phyloP scores from a whole-genome alignment of 1,284 basidiomycete genomes.

The Quambalaria eucalypti region DNA sequence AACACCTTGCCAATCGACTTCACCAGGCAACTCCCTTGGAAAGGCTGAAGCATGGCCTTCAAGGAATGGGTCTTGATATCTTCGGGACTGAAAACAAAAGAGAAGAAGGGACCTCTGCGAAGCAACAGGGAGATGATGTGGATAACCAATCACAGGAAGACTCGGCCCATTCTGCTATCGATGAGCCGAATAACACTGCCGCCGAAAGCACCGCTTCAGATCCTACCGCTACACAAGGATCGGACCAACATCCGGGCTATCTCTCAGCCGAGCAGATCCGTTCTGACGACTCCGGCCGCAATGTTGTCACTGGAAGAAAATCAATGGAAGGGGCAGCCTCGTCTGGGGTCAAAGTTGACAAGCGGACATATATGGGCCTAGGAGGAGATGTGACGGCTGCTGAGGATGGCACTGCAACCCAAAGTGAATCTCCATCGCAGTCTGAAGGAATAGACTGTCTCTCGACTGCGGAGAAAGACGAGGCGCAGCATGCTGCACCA shows the following conservation, averaged over 20 bases:
- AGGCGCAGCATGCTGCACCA: no score
- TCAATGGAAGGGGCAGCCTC: not conserved
- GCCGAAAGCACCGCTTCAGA: no score
- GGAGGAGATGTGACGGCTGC: conserved; percentile 13
- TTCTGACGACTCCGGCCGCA: not conserved
- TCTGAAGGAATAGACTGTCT: no score
- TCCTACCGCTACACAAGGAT: no score
- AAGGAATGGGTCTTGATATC: not conserved
- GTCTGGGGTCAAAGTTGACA: not conserved
- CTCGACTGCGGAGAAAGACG: no score
- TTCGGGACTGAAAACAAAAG: not conserved
- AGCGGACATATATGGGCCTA: no score
- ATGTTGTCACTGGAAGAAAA: not conserved
- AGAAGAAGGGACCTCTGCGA: not conserved
- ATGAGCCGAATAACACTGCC: no score
- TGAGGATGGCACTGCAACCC: no score
- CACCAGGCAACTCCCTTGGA: not conserved
- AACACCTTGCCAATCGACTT: not conserved
- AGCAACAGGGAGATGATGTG: not conserved
- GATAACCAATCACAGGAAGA: not conserved
- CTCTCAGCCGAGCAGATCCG: not conserved
- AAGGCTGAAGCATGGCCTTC: not conserved
- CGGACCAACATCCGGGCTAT: not conserved
- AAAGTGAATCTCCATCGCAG: no score
- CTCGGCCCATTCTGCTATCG: no score